Conservation (phyloP, 495 filamentous ascomycete species). For the Neurospora pannonica region DNA sequence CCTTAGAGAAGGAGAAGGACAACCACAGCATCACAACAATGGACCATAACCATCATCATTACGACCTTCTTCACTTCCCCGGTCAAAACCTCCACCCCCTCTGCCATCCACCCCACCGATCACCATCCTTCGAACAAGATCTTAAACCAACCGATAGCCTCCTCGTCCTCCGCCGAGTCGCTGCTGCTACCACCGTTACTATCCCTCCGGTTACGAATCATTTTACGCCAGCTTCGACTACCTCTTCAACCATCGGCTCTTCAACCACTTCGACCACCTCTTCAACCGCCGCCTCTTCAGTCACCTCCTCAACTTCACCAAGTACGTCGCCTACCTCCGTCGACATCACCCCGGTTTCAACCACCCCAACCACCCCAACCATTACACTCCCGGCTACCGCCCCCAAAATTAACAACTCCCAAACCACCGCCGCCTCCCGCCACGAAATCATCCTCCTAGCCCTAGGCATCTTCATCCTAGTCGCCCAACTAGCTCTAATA, state of each 20-base stretch:
- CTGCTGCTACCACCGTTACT: neutral
- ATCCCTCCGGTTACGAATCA: neutral
- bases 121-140: neutral
- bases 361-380: neutral
- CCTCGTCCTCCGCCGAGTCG: neutral
- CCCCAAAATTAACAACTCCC: neutral
- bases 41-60: neutral
- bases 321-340: neutral
- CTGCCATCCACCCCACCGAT: neutral
- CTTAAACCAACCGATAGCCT: neutral
- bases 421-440: neutral
- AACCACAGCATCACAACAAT: neutral
- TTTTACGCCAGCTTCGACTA: neutral
- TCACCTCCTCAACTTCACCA: neutral
- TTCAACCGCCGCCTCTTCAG: neutral
- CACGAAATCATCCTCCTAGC: conserved; percentile 12
- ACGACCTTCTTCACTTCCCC: neutral
- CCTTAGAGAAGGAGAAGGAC: neutral
- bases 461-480: conserved; percentile 5
- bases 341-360: neutral
- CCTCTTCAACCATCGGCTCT: neutral
- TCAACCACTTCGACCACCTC: neutral
- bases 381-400: no score
- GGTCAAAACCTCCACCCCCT: neutral
- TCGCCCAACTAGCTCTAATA: conserved; percentile 2